Conservation (phyloP, 2,329 filamentous ascomycete species). For the Hirsutella minnesotensis region DNA sequence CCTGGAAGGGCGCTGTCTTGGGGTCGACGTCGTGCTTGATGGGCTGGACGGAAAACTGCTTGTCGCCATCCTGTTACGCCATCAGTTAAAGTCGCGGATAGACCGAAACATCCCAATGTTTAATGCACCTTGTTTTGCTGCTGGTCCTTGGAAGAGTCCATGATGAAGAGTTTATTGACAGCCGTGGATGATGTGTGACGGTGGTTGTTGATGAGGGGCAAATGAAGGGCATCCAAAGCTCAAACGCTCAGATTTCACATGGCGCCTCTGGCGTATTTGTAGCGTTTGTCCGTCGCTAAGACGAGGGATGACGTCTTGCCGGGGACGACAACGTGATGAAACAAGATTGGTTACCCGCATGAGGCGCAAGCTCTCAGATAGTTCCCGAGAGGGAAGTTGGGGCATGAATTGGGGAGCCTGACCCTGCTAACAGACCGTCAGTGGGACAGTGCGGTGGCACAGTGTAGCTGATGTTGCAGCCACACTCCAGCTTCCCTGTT, state of each 20-base stretch:
- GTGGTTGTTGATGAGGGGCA: not conserved
- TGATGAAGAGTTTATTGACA: slow-evolving; percentile 1
- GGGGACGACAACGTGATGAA: not conserved
- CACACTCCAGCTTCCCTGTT: no score
- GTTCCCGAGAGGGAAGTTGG: no score
- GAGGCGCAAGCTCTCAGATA: no score
- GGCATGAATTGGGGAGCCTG: no score
- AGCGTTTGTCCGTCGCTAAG: not conserved
- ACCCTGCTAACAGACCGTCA: no score
- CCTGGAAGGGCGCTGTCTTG: slow-evolving; percentile 39
- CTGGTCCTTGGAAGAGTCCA: slow-evolving; percentile 11
- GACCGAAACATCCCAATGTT: no score
- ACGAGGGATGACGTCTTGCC: not conserved
- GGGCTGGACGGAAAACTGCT: slow-evolving; percentile 33
- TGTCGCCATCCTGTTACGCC: slow-evolving; percentile 25
- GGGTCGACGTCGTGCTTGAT: slow-evolving; percentile 28
- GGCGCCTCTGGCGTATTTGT: not conserved
- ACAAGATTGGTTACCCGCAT: not conserved
- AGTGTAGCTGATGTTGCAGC: no score
- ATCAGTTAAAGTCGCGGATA: not conserved
- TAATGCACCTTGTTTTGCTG: slow-evolving; percentile 15
- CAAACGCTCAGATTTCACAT: not conserved
- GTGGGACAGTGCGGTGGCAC: no score
- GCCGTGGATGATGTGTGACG: not conserved
- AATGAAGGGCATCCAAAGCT: not conserved